A percentile compares a stretch with the other conserved stretches of the same genome.
Evolutionary conservation across 768 basidiomycete genomes (phyloP).

Genomic region (Pleurotus djamor): DNA sequence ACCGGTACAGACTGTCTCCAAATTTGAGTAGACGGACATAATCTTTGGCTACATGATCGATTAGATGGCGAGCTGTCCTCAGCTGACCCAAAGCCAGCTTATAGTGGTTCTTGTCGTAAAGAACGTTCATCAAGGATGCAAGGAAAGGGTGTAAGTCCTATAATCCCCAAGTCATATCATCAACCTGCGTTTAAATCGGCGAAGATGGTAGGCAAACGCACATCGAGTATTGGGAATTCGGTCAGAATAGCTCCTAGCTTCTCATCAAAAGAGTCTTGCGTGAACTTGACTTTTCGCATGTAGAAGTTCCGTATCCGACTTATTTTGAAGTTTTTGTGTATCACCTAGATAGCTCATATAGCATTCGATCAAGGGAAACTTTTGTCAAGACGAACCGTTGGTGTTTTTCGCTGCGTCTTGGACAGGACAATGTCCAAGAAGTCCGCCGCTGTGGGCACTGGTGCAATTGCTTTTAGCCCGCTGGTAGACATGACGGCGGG

Average conservation of each 20-base stretch:
- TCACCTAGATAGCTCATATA: slow-evolving; percentile 55
- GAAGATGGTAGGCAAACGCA: slow-evolving; percentile 35
- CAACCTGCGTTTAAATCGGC: background rate
- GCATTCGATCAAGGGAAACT: background rate
- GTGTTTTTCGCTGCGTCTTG: slow-evolving; percentile 96
- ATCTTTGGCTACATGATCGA: slow-evolving; percentile 96
- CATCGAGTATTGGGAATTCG: slow-evolving; percentile 98
- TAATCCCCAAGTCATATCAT: slow-evolving; percentile 2
- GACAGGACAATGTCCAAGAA: slow-evolving; percentile 93
- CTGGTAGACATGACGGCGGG: slow-evolving; percentile 65
- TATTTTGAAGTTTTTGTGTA: slow-evolving; percentile 99
- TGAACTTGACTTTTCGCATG: slow-evolving; percentile 99
- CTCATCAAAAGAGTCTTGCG: slow-evolving; percentile 95
- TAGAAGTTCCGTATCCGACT: slow-evolving; percentile 97
- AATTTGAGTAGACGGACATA: slow-evolving; percentile 97
- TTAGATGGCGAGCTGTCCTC: slow-evolving; percentile 92
- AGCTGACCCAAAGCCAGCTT: slow-evolving; percentile 98
- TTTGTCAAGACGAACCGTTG: slow-evolving; percentile 59
- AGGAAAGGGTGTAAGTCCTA: slow-evolving; percentile 95
- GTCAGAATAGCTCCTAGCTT: slow-evolving; percentile 90
- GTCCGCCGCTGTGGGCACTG: slow-evolving; percentile 95
- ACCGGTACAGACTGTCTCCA: slow-evolving; percentile 95
- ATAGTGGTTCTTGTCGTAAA: slow-evolving; percentile 99
- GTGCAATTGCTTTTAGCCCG: slow-evolving; percentile 94
- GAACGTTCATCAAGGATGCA: slow-evolving; percentile 92